phyloP scores from a whole-genome alignment of 148 eudicot genomes.

The Salicornia ramosissima region DNA sequence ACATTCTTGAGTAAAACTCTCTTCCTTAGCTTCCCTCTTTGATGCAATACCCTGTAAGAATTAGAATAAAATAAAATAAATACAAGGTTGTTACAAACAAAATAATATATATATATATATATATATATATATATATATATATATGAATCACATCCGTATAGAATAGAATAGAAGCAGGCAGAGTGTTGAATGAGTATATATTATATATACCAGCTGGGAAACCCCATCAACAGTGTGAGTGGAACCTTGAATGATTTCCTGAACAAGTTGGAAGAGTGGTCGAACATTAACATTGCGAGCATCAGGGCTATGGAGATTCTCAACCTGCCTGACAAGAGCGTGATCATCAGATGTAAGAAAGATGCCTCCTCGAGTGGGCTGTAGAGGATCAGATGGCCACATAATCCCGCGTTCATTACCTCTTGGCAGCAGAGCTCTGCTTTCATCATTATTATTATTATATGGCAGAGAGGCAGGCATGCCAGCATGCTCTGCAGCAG shows the following conservation, averaged over 20 bases:
- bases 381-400: not conserved
- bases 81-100: no score
- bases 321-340: conserved; percentile 27
- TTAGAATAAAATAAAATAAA: not conserved
- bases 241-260: conserved; percentile 28
- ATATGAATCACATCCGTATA: no score
- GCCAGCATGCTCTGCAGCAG: conserved; percentile 12
- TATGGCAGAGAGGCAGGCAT: not conserved
- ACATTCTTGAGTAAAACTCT: conserved; percentile 4
- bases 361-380: conserved; percentile 23
- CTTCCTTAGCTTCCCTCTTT: conserved; percentile 21
- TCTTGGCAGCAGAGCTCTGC: not conserved
- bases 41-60: conserved; percentile 5
- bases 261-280: conserved; percentile 33
- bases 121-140: no score
- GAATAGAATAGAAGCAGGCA: no score
- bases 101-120: no score
- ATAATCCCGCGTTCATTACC: conserved; percentile 5
- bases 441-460: not conserved
- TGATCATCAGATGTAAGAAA: conserved; percentile 39
- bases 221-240: conserved; percentile 28
- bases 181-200: no score
- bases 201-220: conserved; percentile 20
- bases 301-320: conserved; percentile 32
- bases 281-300: conserved; percentile 31